Percentiles rank a stretch among this genome's conserved stretches.
Conservation (phyloP, 805 yeast genomes). For the Naumovozyma castellii region DNA sequence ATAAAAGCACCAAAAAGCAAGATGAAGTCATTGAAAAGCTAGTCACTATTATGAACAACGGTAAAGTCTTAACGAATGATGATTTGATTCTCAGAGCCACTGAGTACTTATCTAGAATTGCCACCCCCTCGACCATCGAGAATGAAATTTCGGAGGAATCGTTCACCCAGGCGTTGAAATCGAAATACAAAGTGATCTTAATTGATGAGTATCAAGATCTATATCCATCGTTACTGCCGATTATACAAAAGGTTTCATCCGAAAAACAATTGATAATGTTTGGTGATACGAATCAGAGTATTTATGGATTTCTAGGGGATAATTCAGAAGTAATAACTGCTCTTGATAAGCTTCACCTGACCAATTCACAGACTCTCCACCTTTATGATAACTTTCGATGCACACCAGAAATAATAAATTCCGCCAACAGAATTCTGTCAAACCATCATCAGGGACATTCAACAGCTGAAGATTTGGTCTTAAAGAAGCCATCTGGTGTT, state of each 20-base stretch:
- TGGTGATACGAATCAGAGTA: constrained; percentile 65
- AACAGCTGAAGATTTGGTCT: constrained; percentile 4
- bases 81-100: constrained; percentile 23
- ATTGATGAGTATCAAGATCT: constrained; percentile 74
- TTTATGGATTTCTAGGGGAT: constrained; percentile 58
- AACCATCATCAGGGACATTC: background rate
- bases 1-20: constrained; percentile 1
- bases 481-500: constrained; percentile 12
- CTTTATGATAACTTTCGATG: constrained; percentile 51
- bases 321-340: constrained; percentile 28
- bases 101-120: constrained; percentile 5
- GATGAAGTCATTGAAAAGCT: constrained; percentile 16
- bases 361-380: constrained; percentile 22
- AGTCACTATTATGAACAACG: constrained; percentile 28
- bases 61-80: constrained; percentile 26
- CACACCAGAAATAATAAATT: constrained; percentile 44
- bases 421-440: constrained; percentile 2
- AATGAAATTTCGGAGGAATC: background rate
- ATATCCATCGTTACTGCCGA: constrained; percentile 39
- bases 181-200: constrained; percentile 35
- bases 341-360: constrained; percentile 12
- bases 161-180: constrained; percentile 9
- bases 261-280: constrained; percentile 52
- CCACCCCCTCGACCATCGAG: background rate
- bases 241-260: constrained; percentile 33